A percentile compares a stretch with the other conserved stretches of the same genome.
Conservation (phyloP, 495 filamentous ascomycete genomes). For the Aspergillus leporis region DNA sequence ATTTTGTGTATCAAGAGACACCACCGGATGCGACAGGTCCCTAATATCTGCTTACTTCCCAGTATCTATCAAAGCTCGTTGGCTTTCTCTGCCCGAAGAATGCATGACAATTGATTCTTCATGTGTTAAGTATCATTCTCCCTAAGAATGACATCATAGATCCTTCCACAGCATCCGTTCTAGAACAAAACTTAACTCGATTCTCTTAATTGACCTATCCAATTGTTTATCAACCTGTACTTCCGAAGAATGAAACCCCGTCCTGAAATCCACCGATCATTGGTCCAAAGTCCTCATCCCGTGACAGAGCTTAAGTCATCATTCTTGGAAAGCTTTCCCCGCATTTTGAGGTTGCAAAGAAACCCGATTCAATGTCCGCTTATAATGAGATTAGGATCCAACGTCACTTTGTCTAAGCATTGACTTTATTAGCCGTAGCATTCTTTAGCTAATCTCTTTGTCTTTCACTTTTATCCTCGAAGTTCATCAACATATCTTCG, state of each 20-base stretch:
- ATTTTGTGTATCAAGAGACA: too few species aligned
- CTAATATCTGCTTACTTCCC: too few species aligned
- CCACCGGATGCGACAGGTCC: too few species aligned
- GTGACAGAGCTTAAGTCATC: background rate
- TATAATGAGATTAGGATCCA: constrained; percentile 1
- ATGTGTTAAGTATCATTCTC: too few species aligned
- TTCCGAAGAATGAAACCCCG: background rate
- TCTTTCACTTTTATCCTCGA: background rate
- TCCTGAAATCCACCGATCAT: too few species aligned
- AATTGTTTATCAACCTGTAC: background rate
- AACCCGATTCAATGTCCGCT: constrained; percentile 8
- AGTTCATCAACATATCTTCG: background rate
- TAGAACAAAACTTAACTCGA: background rate
- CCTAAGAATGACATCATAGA: too few species aligned
- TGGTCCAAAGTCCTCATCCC: too few species aligned
- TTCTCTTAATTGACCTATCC: background rate
- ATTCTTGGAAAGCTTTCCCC: constrained; percentile 10
- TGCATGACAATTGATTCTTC: too few species aligned
- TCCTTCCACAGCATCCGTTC: too few species aligned
- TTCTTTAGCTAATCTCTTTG: background rate
- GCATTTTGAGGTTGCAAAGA: constrained; percentile 4
- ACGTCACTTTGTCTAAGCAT: background rate
- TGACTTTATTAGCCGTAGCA: background rate
- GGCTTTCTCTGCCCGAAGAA: too few species aligned
- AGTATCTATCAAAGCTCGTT: too few species aligned